Percentiles rank a stretch among this genome's conserved stretches.
Conservation (phyloP, 805 yeast species). For the Spathaspora passalidarum region DNA sequence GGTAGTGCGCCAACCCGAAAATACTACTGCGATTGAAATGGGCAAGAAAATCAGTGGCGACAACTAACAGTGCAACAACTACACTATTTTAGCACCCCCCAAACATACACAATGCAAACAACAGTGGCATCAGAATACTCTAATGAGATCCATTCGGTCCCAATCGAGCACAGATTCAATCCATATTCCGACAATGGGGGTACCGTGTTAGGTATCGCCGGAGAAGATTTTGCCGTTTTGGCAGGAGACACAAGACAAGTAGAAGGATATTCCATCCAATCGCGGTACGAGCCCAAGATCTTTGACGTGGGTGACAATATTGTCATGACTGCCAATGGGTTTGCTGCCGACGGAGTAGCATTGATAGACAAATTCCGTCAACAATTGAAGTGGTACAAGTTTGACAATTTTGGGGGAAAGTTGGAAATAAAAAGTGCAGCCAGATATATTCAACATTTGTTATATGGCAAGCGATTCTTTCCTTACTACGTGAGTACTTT, state of each 20-base stretch:
- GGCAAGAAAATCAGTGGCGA: constrained; percentile 9
- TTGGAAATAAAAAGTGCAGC: constrained; percentile 76
- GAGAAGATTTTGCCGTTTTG: constrained; percentile 92
- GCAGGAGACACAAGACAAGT: constrained; percentile 99
- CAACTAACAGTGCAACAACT: background rate
- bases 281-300: constrained; percentile 89
- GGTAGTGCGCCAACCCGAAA: background rate
- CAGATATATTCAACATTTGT: constrained; percentile 81
- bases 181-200: constrained; percentile 97
- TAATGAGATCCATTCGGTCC: constrained; percentile 48
- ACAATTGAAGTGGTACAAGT: constrained; percentile 87
- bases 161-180: constrained; percentile 89
- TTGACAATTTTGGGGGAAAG: constrained; percentile 70
- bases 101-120: constrained; percentile 19
- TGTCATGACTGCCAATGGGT: constrained; percentile 90
- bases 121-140: constrained; percentile 69
- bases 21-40: background rate
- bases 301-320: constrained; percentile 85
- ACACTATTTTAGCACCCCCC: background rate
- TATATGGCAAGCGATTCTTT: constrained; percentile 92
- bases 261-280: constrained; percentile 87
- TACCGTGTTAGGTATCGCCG: constrained; percentile 95
- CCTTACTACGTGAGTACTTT: constrained; percentile 96
- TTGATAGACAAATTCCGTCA: constrained; percentile 70
- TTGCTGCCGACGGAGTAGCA: constrained; percentile 91